Conservation (phyloP, 352 stramenopile genomes). For the Globisporangium alternatum region DNA sequence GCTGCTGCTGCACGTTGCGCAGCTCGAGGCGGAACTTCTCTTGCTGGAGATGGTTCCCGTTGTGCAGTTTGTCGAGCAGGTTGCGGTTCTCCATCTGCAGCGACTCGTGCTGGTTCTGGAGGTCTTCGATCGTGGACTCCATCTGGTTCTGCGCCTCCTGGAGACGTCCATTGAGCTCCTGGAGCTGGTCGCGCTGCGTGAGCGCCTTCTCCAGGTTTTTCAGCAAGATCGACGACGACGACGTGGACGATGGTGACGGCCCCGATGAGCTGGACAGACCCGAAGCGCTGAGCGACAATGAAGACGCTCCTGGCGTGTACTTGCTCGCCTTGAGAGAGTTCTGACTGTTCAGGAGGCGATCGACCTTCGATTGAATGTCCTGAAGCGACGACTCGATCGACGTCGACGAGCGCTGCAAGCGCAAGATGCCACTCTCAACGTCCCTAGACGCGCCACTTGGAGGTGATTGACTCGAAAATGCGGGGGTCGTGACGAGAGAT, state of each 20-base stretch:
- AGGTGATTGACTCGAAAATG: slow-evolving; percentile 24
- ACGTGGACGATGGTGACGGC: slow-evolving; percentile 20
- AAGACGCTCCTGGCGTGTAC: slow-evolving; percentile 21
- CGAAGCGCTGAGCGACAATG: slow-evolving; percentile 15
- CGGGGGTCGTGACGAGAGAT: slow-evolving; percentile 23
- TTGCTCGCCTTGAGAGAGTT: slow-evolving; percentile 44
- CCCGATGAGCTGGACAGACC: slow-evolving; percentile 26
- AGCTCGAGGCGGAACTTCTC: slow-evolving; percentile 72
- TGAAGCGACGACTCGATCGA: slow-evolving; percentile 72
- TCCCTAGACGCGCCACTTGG: slow-evolving; percentile 24
- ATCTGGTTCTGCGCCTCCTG: slow-evolving; percentile 48
- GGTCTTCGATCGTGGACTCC: slow-evolving; percentile 54
- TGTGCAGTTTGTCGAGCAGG: slow-evolving; percentile 66
- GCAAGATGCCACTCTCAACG: slow-evolving; percentile 61
- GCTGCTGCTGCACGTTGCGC: slow-evolving; percentile 53
- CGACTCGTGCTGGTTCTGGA: slow-evolving; percentile 53
- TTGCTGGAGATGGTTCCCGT: slow-evolving; percentile 61
- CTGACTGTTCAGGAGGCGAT: slow-evolving; percentile 65
- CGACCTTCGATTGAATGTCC: slow-evolving; percentile 79
- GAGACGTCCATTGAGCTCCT: slow-evolving; percentile 48
- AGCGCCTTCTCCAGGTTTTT: slow-evolving; percentile 81
- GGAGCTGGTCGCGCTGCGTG: slow-evolving; percentile 57
- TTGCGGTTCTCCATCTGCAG: slow-evolving; percentile 69
- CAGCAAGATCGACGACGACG: slow-evolving; percentile 38
- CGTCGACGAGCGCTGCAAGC: slow-evolving; percentile 74